Evolutionary conservation across 2,329 filamentous ascomycete genomes (phyloP), one percentile per base, ranked within the genome.

Genomic region (Aphanoascus verrucosus): DNA sequence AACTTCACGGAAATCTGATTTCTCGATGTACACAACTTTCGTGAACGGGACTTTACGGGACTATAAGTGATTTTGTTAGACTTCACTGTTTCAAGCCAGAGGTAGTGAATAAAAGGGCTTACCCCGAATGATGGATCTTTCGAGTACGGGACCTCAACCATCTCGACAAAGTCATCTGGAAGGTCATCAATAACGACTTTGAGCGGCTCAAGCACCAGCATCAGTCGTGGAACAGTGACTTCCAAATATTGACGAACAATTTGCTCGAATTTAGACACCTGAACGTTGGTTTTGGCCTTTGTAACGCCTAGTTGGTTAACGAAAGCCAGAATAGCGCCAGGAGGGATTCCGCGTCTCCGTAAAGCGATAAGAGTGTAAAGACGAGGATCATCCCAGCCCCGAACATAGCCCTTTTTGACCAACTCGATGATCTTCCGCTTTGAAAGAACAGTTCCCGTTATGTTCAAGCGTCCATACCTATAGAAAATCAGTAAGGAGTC

Each of bases 301-400:
- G 88, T 93, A 34, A 94, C 88, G 34, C 88, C 88, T 17, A 94
- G 80, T 69, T 94, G 88, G 59, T 87, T 86, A 49, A 94, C 81
- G 61, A 94, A 94, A 51, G 85, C 83, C 54, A 94, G 78, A 57
- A 94, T 84, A 1, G 88, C 88, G 17, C 85, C 85, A 0, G 88
- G 87, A 0, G 88, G 88, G 0, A 94, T 80, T 64, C 88, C 88
- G 56, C 88, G 79, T 53, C 88, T 79, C 49, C 86, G 82, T 49
- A 94, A 79, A 0, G 80, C 87, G 54, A 88, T 86, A 17, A 94
- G 74, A 1, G 88, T 94, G 70, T 85, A 93, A 5, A 95, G 75
- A 35, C 88, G 79, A 14, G 88, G 88, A 63, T 94, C 88, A 62
- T 94, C 86, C 87, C 88, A 94, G 35, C 48, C 56, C 15, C 49